Base-by-base conservation (phyloP, 2,329 filamentous ascomycete species). In the Clarireedia homoeocarpa region DNA sequence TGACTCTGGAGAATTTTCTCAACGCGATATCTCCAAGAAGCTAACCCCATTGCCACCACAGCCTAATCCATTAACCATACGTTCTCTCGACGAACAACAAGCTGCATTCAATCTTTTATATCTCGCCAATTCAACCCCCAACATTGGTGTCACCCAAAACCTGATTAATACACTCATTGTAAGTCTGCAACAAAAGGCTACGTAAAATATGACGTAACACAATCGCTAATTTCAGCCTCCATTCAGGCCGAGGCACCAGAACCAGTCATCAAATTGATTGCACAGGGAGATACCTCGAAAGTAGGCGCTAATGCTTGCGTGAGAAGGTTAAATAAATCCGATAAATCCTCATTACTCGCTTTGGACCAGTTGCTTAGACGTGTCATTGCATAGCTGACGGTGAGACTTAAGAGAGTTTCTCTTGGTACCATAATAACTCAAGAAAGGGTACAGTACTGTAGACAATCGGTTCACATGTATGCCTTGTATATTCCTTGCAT, bases 111-210 rank as follows among this genome's bases (percentile, higher is more conserved):
- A 82, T 58, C 74, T 90, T 30, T 74, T 79, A 46, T 77, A 80
- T 59, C 73, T 89, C 38, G 73, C 76, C 48, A 75, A 74, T 54
- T 75, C 76, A n/a, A n/a, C n/a, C n/a, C n/a, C n/a, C n/a, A n/a
- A n/a, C n/a, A n/a, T n/a, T n/a, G n/a, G 46, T 48, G 47, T 50
- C 34, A 67, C 77, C 44, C 69, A 75, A 54, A 71, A 70, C 50
- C 76, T 89, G 57, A 74, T 84, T 52, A 74, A 81, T 58, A 76
- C 80, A 53, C 74, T 89, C 61, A 74, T 87, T 61, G 84, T 88
- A 74, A 75, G 83, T 78, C 61, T 56, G n/a, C 39, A 6, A 17
- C 39, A 55, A 58, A 34, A 48, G 6, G 14, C 10, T 44, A 36
- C 9, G n/a, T 9, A 9, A 34, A 23, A 6, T 23, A 27, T 12